A percentile compares a stretch with the other conserved stretches of the same genome.
Evolutionary conservation across 306 rosid genomes (phyloP).

Genomic region (Luffa acutangula): DNA sequence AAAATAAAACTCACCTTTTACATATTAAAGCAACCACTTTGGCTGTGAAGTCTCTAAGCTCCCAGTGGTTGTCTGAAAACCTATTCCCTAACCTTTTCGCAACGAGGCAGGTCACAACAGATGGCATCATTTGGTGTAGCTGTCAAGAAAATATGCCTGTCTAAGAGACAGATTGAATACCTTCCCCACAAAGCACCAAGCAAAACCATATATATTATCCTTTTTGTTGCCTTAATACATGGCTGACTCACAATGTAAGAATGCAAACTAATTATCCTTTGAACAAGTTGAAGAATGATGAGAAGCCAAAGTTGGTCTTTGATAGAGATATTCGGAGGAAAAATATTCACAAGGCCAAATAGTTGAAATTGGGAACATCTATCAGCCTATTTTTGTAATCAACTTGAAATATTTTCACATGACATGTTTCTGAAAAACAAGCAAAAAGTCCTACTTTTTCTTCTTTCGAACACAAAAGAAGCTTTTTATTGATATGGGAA

Average conservation of each 20-base stretch:
- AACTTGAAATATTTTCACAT: not conserved
- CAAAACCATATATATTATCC: not conserved
- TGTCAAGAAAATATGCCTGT: constrained; percentile 19
- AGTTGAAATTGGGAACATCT: not conserved
- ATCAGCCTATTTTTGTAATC: not conserved
- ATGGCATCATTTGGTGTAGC: constrained; percentile 94
- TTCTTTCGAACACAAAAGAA: too few species aligned
- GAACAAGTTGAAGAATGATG: not conserved
- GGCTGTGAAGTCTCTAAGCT: constrained; percentile 76
- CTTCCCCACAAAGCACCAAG: constrained; percentile 1
- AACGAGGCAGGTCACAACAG: constrained; percentile 78
- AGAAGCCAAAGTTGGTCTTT: not conserved
- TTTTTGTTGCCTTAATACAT: not conserved
- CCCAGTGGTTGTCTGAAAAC: constrained; percentile 82
- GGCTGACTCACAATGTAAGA: not conserved
- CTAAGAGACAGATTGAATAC: constrained; percentile 8
- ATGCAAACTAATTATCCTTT: not conserved
- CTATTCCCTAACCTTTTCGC: constrained; percentile 73
- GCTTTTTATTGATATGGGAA: not conserved
- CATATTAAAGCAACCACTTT: constrained; percentile 70
- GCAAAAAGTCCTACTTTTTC: not conserved
- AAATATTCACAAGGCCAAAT: not conserved
- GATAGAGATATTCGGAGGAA: not conserved
- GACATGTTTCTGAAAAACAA: not conserved
- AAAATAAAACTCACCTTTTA: constrained; percentile 45